Percentiles rank a stretch among this genome's conserved stretches.
Evolutionary conservation across 2,329 filamentous ascomycete genomes (phyloP).

Genomic region (Neonectria magnoliae): DNA sequence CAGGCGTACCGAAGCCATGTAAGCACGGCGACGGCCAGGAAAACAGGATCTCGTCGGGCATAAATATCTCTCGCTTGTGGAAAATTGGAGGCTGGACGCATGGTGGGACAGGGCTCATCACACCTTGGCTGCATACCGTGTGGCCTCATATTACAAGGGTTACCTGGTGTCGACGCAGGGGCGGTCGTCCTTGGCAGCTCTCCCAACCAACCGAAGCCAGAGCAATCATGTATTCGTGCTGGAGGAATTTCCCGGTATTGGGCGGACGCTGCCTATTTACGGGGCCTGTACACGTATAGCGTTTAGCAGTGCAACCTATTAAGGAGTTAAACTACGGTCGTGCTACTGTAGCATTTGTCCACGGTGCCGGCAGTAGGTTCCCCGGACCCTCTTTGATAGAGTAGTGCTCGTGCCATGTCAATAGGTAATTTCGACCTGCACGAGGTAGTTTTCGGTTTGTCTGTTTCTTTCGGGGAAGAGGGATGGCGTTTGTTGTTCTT

Average conservation of each 20-base stretch:
- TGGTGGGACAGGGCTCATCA: not conserved
- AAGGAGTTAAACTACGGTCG: not conserved
- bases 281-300: not conserved
- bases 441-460: not conserved
- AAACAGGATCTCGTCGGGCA: constrained; percentile 2
- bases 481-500: not conserved
- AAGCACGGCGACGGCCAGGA: not conserved
- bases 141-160: not conserved
- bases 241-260: not conserved
- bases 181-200: not conserved
- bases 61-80: constrained; percentile 8
- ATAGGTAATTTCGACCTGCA: not conserved
- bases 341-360: not conserved
- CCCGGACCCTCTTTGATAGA: not conserved
- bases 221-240: not conserved
- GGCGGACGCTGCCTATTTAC: not conserved
- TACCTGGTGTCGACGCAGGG: not conserved
- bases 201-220: not conserved
- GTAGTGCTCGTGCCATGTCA: not conserved
- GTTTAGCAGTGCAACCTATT: not conserved
- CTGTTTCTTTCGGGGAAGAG: not conserved
- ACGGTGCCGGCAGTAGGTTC: not conserved
- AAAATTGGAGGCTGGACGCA: not conserved
- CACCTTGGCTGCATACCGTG: not conserved
- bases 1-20: not conserved